Conservation (phyloP, 768 basidiomycete genomes). For the Mycena albidolilacea region DNA sequence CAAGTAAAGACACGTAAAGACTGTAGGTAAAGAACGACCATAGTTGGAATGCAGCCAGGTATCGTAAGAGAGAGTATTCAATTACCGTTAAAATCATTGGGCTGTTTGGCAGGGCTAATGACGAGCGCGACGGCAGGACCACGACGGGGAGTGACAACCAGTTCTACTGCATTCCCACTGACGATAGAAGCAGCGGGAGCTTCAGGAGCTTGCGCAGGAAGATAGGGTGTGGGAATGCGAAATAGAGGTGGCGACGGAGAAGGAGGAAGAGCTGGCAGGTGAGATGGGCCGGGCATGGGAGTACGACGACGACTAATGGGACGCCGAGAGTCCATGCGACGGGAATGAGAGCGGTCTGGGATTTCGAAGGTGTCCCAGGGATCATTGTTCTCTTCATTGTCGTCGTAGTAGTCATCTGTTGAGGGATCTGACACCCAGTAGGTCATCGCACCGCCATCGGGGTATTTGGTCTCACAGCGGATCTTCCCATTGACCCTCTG, state of each 20-base stretch:
- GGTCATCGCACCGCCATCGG: too few species aligned
- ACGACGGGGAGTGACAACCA: constrained; percentile 12
- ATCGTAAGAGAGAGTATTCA: background rate
- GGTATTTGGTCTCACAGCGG: constrained; percentile 17
- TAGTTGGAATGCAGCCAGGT: background rate
- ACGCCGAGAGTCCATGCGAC: too few species aligned
- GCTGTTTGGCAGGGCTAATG: constrained; percentile 20
- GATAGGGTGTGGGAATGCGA: background rate
- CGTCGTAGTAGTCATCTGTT: constrained; percentile 1
- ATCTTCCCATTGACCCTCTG: constrained; percentile 20
- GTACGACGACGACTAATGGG: background rate
- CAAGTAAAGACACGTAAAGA: constrained; percentile 4
- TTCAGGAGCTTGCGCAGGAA: background rate
- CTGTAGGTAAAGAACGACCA: too few species aligned
- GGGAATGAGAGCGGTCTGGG: background rate
- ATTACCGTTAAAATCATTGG: constrained; percentile 2
- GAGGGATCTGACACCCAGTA: constrained; percentile 26
- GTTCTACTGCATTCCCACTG: constrained; percentile 14
- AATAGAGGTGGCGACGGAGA: background rate
- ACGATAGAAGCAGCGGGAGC: too few species aligned
- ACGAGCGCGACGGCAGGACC: constrained; percentile 14
- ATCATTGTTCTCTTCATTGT: background rate
- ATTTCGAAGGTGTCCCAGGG: too few species aligned
- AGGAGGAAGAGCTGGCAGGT: background rate
- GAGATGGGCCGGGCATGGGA: background rate